A percentile compares a stretch with the other conserved stretches of the same genome.
Evolutionary conservation across 2,329 filamentous ascomycete genomes (phyloP).

Genomic region (Seiridium unicorne): DNA sequence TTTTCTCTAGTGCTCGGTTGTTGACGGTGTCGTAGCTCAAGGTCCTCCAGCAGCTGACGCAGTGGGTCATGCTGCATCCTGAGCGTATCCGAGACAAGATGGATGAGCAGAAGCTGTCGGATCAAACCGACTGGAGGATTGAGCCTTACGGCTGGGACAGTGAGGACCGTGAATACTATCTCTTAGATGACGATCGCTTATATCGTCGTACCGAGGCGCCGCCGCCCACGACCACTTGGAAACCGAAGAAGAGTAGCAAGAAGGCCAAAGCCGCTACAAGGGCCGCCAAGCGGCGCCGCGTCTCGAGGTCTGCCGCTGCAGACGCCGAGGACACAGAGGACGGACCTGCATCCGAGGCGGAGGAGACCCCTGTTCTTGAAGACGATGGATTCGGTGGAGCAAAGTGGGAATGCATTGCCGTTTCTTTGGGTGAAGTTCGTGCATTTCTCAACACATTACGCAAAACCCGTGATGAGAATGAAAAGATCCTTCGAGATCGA

Average conservation of each 20-base stretch:
- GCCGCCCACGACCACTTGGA: slow-evolving; percentile 53
- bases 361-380: slow-evolving; percentile 29
- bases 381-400: slow-evolving; percentile 71
- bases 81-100: slow-evolving; percentile 86
- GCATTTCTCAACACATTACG: slow-evolving; percentile 68
- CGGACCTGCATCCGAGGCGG: slow-evolving; percentile 25
- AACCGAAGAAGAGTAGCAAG: slow-evolving; percentile 63
- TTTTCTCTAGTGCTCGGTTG: background rate
- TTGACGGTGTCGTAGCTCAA: slow-evolving; percentile 48
- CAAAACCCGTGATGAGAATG: slow-evolving; percentile 79
- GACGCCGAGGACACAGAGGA: slow-evolving; percentile 36
- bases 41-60: slow-evolving; percentile 83
- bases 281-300: slow-evolving; percentile 70
- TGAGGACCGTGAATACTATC: slow-evolving; percentile 82
- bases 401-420: slow-evolving; percentile 88
- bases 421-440: slow-evolving; percentile 76
- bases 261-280: slow-evolving; percentile 63
- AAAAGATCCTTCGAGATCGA: slow-evolving; percentile 72
- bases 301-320: slow-evolving; percentile 41
- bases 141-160: slow-evolving; percentile 87
- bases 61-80: slow-evolving; percentile 84
- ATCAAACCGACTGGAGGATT: slow-evolving; percentile 79
- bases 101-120: slow-evolving; percentile 75
- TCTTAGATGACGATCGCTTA: slow-evolving; percentile 90
- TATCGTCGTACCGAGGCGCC: slow-evolving; percentile 83